Base-by-base conservation (phyloP, 73 alveolate species). In the Symbiodinium pilosum region DNA sequence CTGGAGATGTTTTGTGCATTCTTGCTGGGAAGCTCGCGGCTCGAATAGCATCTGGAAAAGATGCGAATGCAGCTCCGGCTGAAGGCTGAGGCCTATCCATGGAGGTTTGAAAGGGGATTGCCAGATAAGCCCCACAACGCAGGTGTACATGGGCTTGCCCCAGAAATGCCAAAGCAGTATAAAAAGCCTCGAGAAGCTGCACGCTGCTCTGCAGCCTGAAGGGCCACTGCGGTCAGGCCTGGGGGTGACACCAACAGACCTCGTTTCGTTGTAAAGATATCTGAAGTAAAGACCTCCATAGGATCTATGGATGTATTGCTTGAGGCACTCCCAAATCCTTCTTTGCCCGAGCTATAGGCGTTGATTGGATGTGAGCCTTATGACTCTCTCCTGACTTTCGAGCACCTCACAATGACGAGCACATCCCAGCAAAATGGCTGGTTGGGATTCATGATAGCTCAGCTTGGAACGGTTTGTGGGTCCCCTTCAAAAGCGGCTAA, bases 401-500 rank as follows among this genome's bases (percentile, higher is more conserved):
- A 92, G 89, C 24, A 92, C 98, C 98, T 73, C 12, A n/a, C 42
- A 20, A 20, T 1, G 47, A 11, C 36, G n/a, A n/a, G 83, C 93
- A n/a, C n/a, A n/a, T 32, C 30, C 44, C 71, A 84, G 28, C 21
- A 51, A 51, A 24, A 51, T n/a, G n/a, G n/a, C n/a, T n/a, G n/a
- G n/a, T n/a, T n/a, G n/a, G n/a, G n/a, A n/a, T n/a, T n/a, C n/a
- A n/a, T n/a, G n/a, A n/a, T n/a, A n/a, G n/a, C n/a, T n/a, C n/a
- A n/a, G n/a, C n/a, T n/a, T n/a, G 59, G 59, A 6, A 64, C 81
- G 40, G 21, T 64, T 1, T 54, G 98, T 43, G 91, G 89, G 34
- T 69, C 81, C 41, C 71, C 40, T 43, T 92, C 98, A 36, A 92
- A 92, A 41, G 98, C 88, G 5, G 98, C 98, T 89, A 92, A 44